A percentile compares a stretch with the other conserved stretches of the same genome.
phyloP scores from a whole-genome alignment of 495 filamentous ascomycete genomes.

The Melanomma pulvis-pyrius region DNA sequence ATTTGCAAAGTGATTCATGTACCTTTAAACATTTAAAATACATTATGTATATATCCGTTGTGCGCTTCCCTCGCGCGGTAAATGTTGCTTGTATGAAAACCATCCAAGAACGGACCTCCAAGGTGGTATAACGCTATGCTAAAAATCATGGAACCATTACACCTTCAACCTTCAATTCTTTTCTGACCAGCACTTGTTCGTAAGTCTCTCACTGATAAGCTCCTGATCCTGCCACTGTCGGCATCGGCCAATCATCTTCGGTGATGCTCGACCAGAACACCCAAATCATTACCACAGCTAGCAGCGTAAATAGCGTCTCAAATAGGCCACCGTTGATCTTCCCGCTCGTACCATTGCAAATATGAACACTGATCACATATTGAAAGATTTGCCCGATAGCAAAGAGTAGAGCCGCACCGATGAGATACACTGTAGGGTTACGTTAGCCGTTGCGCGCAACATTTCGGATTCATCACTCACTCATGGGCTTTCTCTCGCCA shows the following conservation, averaged over 20 bases:
- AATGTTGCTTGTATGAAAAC: slow-evolving; percentile 15
- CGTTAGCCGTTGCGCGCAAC: slow-evolving; percentile 6
- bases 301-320: slow-evolving; percentile 86
- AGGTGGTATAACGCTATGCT: slow-evolving; percentile 37
- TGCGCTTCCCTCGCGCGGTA: background rate
- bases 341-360: slow-evolving; percentile 77
- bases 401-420: slow-evolving; percentile 74
- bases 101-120: slow-evolving; percentile 15
- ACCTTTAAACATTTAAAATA: slow-evolving; percentile 10
- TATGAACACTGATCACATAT: slow-evolving; percentile 87
- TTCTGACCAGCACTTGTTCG: slow-evolving; percentile 9
- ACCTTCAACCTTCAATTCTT: background rate
- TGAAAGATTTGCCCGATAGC: slow-evolving; percentile 92
- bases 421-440: slow-evolving; percentile 67
- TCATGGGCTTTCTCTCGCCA: slow-evolving; percentile 84
- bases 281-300: slow-evolving; percentile 82
- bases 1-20: background rate
- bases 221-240: slow-evolving; percentile 48
- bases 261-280: slow-evolving; percentile 99
- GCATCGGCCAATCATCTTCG: slow-evolving; percentile 95
- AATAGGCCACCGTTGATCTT: slow-evolving; percentile 94
- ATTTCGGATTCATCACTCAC: slow-evolving; percentile 49
- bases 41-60: slow-evolving; percentile 28
- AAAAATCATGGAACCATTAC: slow-evolving; percentile 38
- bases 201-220: slow-evolving; percentile 50